Evolutionary conservation across 2,329 filamentous ascomycete genomes (phyloP).

Genomic region (Colletotrichum musae): DNA sequence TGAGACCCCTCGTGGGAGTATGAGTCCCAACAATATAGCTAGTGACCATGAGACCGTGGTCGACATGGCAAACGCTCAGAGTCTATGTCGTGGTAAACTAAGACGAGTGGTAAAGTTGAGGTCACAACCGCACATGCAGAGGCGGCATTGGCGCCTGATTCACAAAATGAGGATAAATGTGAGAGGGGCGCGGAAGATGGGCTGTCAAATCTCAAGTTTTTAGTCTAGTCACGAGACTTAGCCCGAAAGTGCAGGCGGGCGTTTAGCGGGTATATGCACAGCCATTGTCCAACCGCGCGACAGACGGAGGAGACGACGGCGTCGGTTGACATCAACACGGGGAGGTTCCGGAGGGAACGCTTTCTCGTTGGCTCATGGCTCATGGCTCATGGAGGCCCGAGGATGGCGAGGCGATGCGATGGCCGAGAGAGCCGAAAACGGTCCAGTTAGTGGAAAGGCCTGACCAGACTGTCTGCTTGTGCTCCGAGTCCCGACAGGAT

Average conservation of each 20-base stretch:
- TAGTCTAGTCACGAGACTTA: slow-evolving; percentile 23
- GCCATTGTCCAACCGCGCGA: slow-evolving; percentile 1
- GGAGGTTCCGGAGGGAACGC: not conserved
- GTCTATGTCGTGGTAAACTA: not conserved
- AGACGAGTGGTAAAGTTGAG: not conserved
- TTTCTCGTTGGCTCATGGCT: not conserved
- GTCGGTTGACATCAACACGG: slow-evolving; percentile 10
- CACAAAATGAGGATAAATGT: not conserved
- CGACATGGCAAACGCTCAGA: no score
- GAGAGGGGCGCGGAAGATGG: not conserved
- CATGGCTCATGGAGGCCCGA: slow-evolving; percentile 10
- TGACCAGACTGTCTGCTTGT: not conserved
- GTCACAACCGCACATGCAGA: not conserved
- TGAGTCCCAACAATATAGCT: not conserved
- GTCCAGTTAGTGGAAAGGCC: not conserved
- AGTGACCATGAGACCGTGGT: no score
- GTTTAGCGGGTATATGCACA: slow-evolving; percentile 15
- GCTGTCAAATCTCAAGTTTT: slow-evolving; percentile 16
- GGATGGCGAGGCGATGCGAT: slow-evolving; percentile 20
- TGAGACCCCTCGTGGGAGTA: not conserved
- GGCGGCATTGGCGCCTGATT: slow-evolving; percentile 28
- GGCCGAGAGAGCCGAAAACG: slow-evolving; percentile 25
- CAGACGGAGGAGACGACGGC: slow-evolving; percentile 2
- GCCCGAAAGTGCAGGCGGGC: slow-evolving; percentile 5
- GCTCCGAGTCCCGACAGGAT: not conserved